Conservation (phyloP, 2,329 filamentous ascomycete genomes). For the Penicillium aurantiogriseum region DNA sequence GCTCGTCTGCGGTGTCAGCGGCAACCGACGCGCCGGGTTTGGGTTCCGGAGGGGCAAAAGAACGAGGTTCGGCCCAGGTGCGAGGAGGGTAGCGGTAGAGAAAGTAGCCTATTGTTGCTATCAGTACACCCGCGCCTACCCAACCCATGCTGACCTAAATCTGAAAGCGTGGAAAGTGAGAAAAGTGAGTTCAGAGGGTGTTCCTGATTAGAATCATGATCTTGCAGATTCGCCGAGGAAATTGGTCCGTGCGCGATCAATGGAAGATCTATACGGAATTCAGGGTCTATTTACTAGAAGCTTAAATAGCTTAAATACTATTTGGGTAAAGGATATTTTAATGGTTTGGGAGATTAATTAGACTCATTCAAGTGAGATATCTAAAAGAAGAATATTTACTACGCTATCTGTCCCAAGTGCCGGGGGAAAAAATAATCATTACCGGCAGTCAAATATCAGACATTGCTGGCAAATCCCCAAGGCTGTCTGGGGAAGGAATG, state of each 20-base stretch:
- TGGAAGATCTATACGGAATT: slow-evolving; percentile 3
- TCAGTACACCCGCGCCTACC: slow-evolving; percentile 39
- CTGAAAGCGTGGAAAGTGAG: background rate
- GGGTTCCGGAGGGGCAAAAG: slow-evolving; percentile 18
- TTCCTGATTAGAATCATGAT: slow-evolving; percentile 5
- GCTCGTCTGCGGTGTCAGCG: slow-evolving; percentile 14
- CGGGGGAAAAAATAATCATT: background rate
- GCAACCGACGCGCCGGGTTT: slow-evolving; percentile 15
- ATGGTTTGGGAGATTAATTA: background rate
- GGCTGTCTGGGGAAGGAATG: slow-evolving; percentile 5
- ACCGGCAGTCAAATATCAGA: background rate
- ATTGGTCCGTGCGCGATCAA: slow-evolving; percentile 19
- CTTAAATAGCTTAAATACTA: background rate
- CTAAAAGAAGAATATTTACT: background rate
- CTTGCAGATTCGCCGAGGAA: slow-evolving; percentile 12
- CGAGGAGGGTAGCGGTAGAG: slow-evolving; percentile 41
- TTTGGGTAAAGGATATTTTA: background rate
- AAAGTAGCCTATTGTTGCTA: slow-evolving; percentile 42
- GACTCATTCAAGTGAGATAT: background rate
- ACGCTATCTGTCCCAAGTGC: background rate
- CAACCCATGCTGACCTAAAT: slow-evolving; percentile 41
- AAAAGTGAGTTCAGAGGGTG: background rate
- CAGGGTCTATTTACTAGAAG: background rate
- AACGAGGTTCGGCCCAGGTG: slow-evolving; percentile 28
- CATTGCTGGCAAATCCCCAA: background rate